phyloP scores from a whole-genome alignment of 331 rosid genomes.

The Ulmus americana region DNA sequence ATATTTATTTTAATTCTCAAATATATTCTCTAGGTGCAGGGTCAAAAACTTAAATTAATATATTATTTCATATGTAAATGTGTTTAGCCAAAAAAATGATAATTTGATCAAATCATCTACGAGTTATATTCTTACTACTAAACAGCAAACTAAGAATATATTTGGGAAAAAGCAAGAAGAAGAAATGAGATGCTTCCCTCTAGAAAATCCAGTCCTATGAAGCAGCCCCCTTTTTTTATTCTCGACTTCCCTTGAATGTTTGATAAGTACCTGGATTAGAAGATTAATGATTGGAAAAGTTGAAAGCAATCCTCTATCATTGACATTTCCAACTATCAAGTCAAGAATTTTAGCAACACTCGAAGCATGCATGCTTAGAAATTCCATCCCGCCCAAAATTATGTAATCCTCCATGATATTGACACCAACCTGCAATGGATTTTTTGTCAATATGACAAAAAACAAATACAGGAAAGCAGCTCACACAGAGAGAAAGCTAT shows the following conservation, averaged over 20 bases:
- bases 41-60: too few relatives aligned
- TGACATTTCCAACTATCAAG: slow-evolving; percentile 81
- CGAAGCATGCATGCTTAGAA: slow-evolving; percentile 74
- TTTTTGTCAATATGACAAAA: slow-evolving; percentile 18
- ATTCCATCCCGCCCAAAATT: slow-evolving; percentile 77
- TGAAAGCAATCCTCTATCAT: slow-evolving; percentile 72
- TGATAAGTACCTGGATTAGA: slow-evolving; percentile 61
- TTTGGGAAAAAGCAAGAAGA: background rate
- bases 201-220: background rate
- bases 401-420: slow-evolving; percentile 77
- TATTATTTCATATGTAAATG: too few relatives aligned
- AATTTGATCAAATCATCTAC: too few relatives aligned
- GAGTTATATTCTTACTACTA: too few relatives aligned
- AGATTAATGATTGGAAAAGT: slow-evolving; percentile 77
- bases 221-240: slow-evolving; percentile 1
- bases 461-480: slow-evolving; percentile 9
- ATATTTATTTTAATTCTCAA: too few relatives aligned
- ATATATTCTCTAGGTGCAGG: too few relatives aligned
- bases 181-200: background rate
- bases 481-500: background rate
- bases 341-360: slow-evolving; percentile 80
- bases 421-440: slow-evolving; percentile 61
- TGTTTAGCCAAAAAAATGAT: too few relatives aligned
- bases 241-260: slow-evolving; percentile 2
- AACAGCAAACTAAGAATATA: too few relatives aligned